Evolutionary conservation across 495 filamentous ascomycete species (phyloP), one percentile per base, ranked within the genome.

Genomic region (Ascodesmis nigricans): DNA sequence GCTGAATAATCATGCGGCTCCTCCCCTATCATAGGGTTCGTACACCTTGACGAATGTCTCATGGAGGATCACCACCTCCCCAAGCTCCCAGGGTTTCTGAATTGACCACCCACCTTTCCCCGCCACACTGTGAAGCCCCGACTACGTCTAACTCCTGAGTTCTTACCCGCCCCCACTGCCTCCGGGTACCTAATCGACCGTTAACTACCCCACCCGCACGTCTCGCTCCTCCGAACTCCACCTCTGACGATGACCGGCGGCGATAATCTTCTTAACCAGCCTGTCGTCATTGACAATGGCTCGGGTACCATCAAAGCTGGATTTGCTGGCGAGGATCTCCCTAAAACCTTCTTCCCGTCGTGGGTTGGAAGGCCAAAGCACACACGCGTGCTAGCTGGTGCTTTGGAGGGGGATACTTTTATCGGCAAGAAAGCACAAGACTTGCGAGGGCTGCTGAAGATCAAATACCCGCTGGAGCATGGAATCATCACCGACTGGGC

Each of bases 401-500:
- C 83, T 32, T 62, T 95, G 38, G 87, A 99, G 60, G 87, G 87
- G 14, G 90, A 95, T 53, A 75, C 90, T 27, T 99, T 99, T 58
- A 92, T 99, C 54, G 87, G 87, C 23, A 73, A 79, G 43, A 72
- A 78, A 50, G 83, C 83, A 72, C 49, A 52, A 32, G 49, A 52
- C 31, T 39, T 52, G 58, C 84, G 87, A 78, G 87, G 87, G 80
- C 90, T 97, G 64, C 71, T 97, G 43, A 97, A 90, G 39, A 75
- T 97, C 55, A 76, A 90, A 65, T 97, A 97, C 63, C 87, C 87
- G 50, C 91, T 97, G 56, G 87, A 97, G 70, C 87, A 97, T 66
- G 87, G 87, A 79, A 90, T 97, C 56, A 90, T 97, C 59, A 97
- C 87, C 65, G 93, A 97, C 73, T 97, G 87, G 87, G 84, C 95